phyloP scores from a whole-genome alignment of 129 eudicot genomes.

The Dittrichia graveolens region DNA sequence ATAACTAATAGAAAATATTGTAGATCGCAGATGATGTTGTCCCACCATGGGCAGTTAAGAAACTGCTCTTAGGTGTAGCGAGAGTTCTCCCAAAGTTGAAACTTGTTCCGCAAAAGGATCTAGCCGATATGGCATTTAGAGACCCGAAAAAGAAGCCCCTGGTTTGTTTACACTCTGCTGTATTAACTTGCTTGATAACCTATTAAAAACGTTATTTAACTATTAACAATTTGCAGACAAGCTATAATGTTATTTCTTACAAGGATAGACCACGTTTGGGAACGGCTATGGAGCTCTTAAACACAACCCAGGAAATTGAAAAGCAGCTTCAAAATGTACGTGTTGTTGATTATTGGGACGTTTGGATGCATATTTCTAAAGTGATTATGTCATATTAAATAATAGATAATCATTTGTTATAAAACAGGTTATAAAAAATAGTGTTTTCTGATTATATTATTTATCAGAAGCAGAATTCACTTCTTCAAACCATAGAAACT shows the following conservation, averaged over 20 bases:
- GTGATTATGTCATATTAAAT: background rate
- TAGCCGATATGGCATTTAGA: constrained; percentile 87
- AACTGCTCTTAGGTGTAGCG: constrained; percentile 68
- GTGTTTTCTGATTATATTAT: no score
- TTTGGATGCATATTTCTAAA: background rate
- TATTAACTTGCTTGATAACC: background rate
- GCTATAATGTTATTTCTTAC: constrained; percentile 72
- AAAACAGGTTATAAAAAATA: background rate
- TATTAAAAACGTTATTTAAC: background rate
- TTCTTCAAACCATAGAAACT: no score
- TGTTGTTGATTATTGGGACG: background rate
- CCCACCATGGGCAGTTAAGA: constrained; percentile 71
- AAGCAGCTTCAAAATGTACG: constrained; percentile 64
- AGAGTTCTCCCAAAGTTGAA: constrained; percentile 72
- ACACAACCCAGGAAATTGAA: constrained; percentile 79
- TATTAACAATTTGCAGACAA: constrained; percentile 51
- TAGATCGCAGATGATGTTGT: constrained; percentile 93
- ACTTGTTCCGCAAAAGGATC: constrained; percentile 79
- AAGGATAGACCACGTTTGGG: constrained; percentile 82
- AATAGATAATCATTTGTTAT: background rate
- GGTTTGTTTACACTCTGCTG: constrained; percentile 23
- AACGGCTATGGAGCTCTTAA: constrained; percentile 79
- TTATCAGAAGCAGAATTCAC: no score
- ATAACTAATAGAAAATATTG: constrained; percentile 23
- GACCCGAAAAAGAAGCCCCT: constrained; percentile 61